Evolutionary conservation across 495 filamentous ascomycete species (phyloP).

Genomic region (Penicillium soppii): DNA sequence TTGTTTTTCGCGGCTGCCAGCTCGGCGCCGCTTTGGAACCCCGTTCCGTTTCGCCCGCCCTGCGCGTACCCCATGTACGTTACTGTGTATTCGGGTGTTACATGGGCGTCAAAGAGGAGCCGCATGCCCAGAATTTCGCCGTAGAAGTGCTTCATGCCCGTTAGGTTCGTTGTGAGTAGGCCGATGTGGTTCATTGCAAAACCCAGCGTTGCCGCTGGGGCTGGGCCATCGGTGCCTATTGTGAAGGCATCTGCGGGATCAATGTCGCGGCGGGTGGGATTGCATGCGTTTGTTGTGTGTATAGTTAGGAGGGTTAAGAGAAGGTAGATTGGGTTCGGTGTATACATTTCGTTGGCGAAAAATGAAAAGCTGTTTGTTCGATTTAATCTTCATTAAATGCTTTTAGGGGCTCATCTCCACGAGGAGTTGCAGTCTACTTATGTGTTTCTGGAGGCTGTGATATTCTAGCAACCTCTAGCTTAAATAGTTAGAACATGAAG

Average conservation of each 20-base stretch:
- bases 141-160: constrained; percentile 28
- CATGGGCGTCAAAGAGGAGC: constrained; percentile 28
- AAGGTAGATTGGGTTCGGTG: not conserved
- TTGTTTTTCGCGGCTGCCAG: constrained; percentile 29
- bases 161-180: constrained; percentile 26
- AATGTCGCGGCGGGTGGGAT: not conserved
- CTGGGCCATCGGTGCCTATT: constrained; percentile 16
- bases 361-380: no score
- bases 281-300: not conserved
- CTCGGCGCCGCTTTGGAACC: constrained; percentile 30
- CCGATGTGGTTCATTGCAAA: constrained; percentile 34
- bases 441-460: no score
- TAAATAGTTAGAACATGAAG: no score
- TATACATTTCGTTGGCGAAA: not conserved
- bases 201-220: constrained; percentile 22
- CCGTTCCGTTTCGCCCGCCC: constrained; percentile 35
- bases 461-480: no score
- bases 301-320: not conserved
- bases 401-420: no score
- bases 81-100: constrained; percentile 22
- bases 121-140: constrained; percentile 32
- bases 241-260: not conserved
- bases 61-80: constrained; percentile 30
- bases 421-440: no score
- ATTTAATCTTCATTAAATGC: no score